Percentiles rank a stretch among this genome's conserved stretches.
Evolutionary conservation across 768 basidiomycete genomes (phyloP).

Genomic region (Leucocoprinus birnbaumii): DNA sequence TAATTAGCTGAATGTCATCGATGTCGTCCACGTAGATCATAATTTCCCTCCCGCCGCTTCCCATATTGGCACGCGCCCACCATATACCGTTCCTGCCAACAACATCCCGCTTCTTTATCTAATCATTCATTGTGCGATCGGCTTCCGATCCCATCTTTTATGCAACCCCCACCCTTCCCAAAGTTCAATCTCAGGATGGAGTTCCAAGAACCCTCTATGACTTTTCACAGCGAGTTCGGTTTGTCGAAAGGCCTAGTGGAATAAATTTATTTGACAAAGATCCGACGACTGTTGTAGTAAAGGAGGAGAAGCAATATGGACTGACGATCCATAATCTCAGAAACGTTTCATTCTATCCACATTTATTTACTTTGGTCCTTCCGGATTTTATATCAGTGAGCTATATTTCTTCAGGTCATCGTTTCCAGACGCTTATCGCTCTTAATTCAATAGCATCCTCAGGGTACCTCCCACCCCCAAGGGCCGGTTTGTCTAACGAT

Average conservation of each 20-base stretch:
- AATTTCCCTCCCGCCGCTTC: slow-evolving; percentile 19
- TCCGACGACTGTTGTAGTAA: slow-evolving; percentile 23
- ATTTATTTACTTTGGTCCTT: slow-evolving; percentile 42
- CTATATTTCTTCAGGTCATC: not conserved
- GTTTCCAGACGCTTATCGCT: not conserved
- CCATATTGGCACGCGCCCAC: slow-evolving; percentile 19
- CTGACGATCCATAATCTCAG: slow-evolving; percentile 33
- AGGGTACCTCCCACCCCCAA: slow-evolving; percentile 25
- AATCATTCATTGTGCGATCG: slow-evolving; percentile 17
- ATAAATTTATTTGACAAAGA: slow-evolving; percentile 26
- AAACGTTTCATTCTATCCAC: slow-evolving; percentile 30
- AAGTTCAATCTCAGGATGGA: slow-evolving; percentile 25
- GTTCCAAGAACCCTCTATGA: slow-evolving; percentile 21
- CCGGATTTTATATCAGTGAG: slow-evolving; percentile 33
- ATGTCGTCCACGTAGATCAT: slow-evolving; percentile 20
- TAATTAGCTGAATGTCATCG: no score
- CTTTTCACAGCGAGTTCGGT: slow-evolving; percentile 19
- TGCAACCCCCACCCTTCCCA: slow-evolving; percentile 18
- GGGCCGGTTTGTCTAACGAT: slow-evolving; percentile 19
- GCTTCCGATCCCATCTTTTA: slow-evolving; percentile 28
- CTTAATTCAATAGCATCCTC: not conserved
- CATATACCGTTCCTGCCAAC: slow-evolving; percentile 14
- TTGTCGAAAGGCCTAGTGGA: slow-evolving; percentile 18
- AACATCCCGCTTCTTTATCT: slow-evolving; percentile 16
- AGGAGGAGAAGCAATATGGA: slow-evolving; percentile 13